Evolutionary conservation across 768 basidiomycete genomes (phyloP), one percentile per base, ranked within the genome.

Genomic region (Hericium rajendrae): DNA sequence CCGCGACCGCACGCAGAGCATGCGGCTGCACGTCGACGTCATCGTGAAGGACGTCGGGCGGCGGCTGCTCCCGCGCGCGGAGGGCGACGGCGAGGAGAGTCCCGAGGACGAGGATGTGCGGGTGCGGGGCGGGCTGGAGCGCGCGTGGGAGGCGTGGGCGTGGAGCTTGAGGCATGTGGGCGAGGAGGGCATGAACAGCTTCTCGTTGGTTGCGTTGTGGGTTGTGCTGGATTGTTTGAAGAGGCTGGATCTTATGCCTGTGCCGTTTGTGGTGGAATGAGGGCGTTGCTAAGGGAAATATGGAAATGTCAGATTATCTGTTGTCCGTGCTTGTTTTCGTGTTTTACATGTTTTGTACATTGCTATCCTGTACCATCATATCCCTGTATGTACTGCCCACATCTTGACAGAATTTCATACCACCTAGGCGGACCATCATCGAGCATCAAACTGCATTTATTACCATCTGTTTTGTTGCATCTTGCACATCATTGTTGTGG

Each of bases 141-240:
- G 72, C 53, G 83, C 80, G 1, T 91, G 88, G 88, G 70, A 67
- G 6, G 83, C 81, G 11, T 91, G 87, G 88, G 69, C 72, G 38
- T 78, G 76, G 60, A 79, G 81, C 58, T 73, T 76, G 41, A 64
- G 71, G 41, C 72, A 75, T 53, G 65, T 62, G 24, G 46, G 61
- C 1, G 26, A 39, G 37, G 51, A 53, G 15, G 58, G 24, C 20
- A 56, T 56, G 2, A 38, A 56, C 10, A 51, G 51, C 20, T 61
- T 59, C 28, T 40, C 50, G 15, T 38, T 56, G 4, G 15, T 56
- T n/a, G 51, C 46, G 28, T 48, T 61, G 6, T 38, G 51, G 2
- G 37, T 56, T 50, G 37, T 61, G 26, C 46, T 56, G 2, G 54
- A 51, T 15, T 38, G 22, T 22, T 22, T 53, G 24, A 54, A 55